phyloP scores from a whole-genome alignment of 1,284 basidiomycete genomes.

The Cutaneotrichosporon spelunceum region DNA sequence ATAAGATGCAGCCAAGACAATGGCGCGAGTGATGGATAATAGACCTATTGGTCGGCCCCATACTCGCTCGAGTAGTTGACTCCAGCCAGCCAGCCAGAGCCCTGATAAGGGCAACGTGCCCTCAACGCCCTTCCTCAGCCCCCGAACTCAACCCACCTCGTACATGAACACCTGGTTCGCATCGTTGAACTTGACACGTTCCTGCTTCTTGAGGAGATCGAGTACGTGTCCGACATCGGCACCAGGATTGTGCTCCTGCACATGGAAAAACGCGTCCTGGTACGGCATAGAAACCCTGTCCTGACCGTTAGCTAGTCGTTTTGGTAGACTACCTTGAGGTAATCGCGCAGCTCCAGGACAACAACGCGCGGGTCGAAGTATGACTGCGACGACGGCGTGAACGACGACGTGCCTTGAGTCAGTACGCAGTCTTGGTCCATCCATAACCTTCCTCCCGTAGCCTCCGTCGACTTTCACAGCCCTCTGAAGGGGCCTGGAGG shows the following conservation, averaged over 20 bases:
- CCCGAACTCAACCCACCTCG: conserved; percentile 32
- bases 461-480: not conserved
- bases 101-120: not conserved
- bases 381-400: conserved; percentile 13
- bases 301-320: conserved; percentile 16
- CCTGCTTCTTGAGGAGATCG: conserved; percentile 40
- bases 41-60: no score
- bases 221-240: conserved; percentile 36
- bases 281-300: conserved; percentile 32
- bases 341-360: conserved; percentile 32
- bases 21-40: no score
- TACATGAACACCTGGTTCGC: conserved; percentile 47
- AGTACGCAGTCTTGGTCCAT: not conserved
- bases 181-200: conserved; percentile 43
- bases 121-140: no score
- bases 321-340: conserved; percentile 28
- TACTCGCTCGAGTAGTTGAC: no score
- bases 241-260: conserved; percentile 35
- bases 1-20: no score
- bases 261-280: conserved; percentile 38
- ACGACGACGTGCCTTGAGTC: conserved; percentile 13
- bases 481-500: no score
- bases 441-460: no score
- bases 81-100: not conserved
- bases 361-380: conserved; percentile 36